A percentile compares a stretch with the other conserved stretches of the same genome.
phyloP scores from a whole-genome alignment of 2,329 filamentous ascomycete genomes.

The Dactylellina cionopaga region DNA sequence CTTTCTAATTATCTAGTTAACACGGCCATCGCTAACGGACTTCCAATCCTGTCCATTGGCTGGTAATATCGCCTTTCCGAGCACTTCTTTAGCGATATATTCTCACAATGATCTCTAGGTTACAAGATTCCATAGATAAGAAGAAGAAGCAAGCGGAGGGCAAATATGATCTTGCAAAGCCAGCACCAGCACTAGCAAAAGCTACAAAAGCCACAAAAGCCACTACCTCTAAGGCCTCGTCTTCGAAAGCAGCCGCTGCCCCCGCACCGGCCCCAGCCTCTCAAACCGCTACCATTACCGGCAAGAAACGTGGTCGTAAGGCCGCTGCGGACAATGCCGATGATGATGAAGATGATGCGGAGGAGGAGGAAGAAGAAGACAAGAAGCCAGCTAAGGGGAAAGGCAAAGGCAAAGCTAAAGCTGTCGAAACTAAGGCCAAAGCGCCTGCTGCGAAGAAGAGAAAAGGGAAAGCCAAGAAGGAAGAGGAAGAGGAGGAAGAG shows the following conservation, averaged over 20 bases:
- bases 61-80: neutral
- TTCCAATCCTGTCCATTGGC: slow-evolving; percentile 28
- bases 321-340: slow-evolving; percentile 47
- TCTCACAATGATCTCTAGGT: slow-evolving; percentile 7
- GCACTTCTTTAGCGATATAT: neutral
- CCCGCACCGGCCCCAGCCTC: slow-evolving; percentile 53
- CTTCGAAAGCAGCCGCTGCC: slow-evolving; percentile 48
- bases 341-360: slow-evolving; percentile 41
- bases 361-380: slow-evolving; percentile 50
- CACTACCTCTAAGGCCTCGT: slow-evolving; percentile 54
- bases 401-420: slow-evolving; percentile 20
- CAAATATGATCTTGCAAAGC: slow-evolving; percentile 40
- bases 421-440: slow-evolving; percentile 25
- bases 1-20: neutral
- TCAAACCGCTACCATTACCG: slow-evolving; percentile 43
- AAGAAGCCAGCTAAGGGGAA: slow-evolving; percentile 37
- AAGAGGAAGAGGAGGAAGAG: slow-evolving; percentile 58
- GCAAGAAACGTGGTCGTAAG: slow-evolving; percentile 53
- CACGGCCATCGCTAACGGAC: slow-evolving; percentile 20
- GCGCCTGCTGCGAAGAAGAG: slow-evolving; percentile 47
- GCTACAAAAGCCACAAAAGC: slow-evolving; percentile 57
- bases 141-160: slow-evolving; percentile 47
- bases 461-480: slow-evolving; percentile 38
- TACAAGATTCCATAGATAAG: slow-evolving; percentile 41
- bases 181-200: slow-evolving; percentile 4